Base-by-base conservation (phyloP, 345 rosid genomes). In the Carallia brachiata region DNA sequence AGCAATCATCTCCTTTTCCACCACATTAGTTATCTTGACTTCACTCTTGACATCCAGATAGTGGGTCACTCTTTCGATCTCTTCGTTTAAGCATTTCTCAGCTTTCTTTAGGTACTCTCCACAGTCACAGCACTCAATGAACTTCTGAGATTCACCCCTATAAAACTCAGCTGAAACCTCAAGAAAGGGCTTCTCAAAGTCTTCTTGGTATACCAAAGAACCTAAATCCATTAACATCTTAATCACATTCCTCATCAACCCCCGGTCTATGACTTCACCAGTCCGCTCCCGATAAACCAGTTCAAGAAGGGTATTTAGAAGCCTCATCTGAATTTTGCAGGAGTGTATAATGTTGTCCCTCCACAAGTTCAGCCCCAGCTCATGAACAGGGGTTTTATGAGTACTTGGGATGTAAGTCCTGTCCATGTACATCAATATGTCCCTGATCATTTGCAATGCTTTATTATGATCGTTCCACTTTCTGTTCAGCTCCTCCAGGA, bases 151-250 rank as follows among this genome's bases (percentile, higher is more conserved):
- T 75, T 95, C 99, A 65, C 76, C 93, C 77, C 75, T 82, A 70
- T 92, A 95, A 84, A 92, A 95, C 86, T 90, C 97, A 36, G 96
- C 90, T 15, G 99, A 95, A 62, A 88, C 88, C 52, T 90, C 97
- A 71, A 95, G 86, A 77, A 92, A 95, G 0, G 86, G 97, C 81
- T 90, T 91, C 84, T 95, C 99, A 77, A 95, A 95, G 66, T 95
- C 99, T 61, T 85, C 99, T 79, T 92, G 97, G 80, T 95, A 95
- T 74, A 95, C 99, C 28, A 85, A 80, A 65, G 92, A 83, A 17
- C 99, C 96, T 82, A 95, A 84, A 79, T 91, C 99, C 97, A 86
- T 90, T 27, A 95, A 85, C 99, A 95, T 95, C 86, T 92, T 92
- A 66, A 82, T 89, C 48, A 89, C 84, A 66, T 88, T 92, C 87